Evolutionary conservation across 768 basidiomycete genomes (phyloP).

Genomic region (Galerina marginata): DNA sequence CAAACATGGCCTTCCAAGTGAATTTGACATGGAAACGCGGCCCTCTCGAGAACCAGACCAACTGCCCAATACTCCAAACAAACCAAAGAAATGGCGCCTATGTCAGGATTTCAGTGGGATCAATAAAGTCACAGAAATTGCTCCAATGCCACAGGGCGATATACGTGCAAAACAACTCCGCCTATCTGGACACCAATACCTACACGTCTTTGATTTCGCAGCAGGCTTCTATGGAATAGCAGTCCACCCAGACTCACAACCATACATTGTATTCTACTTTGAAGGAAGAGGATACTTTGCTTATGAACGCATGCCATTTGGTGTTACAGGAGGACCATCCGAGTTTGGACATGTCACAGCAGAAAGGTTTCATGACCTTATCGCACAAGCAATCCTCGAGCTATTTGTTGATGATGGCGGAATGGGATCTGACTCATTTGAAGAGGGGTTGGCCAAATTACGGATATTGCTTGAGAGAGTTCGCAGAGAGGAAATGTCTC

Average conservation of each 20-base stretch:
- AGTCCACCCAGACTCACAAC: conserved; percentile 22
- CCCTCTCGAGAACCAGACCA: too few relatives aligned
- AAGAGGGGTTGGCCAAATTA: conserved; percentile 30
- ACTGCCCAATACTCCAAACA: too few relatives aligned
- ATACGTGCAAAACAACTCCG: conserved; percentile 43
- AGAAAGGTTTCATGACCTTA: conserved; percentile 26
- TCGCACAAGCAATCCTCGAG: conserved; percentile 28
- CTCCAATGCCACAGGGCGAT: conserved; percentile 42
- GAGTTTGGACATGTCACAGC: conserved; percentile 38
- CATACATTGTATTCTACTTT: conserved; percentile 39
- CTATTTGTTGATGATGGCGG: conserved; percentile 48
- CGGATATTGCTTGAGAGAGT: conserved; percentile 32
- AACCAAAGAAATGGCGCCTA: conserved; percentile 40
- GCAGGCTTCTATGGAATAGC: conserved; percentile 39
- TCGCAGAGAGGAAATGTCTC: conserved; percentile 36
- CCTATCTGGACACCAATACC: conserved; percentile 39
- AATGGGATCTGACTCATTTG: conserved; percentile 35
- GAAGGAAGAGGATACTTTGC: conserved; percentile 40
- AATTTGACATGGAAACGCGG: not conserved
- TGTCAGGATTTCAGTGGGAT: conserved; percentile 41
- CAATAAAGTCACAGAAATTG: conserved; percentile 34
- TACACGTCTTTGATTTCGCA: conserved; percentile 43
- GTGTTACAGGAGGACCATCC: conserved; percentile 42
- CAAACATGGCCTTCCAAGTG: not conserved
- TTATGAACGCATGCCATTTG: conserved; percentile 44